Base-by-base conservation (phyloP, 345 rosid genomes). In the Eutrema heterophyllum region DNA sequence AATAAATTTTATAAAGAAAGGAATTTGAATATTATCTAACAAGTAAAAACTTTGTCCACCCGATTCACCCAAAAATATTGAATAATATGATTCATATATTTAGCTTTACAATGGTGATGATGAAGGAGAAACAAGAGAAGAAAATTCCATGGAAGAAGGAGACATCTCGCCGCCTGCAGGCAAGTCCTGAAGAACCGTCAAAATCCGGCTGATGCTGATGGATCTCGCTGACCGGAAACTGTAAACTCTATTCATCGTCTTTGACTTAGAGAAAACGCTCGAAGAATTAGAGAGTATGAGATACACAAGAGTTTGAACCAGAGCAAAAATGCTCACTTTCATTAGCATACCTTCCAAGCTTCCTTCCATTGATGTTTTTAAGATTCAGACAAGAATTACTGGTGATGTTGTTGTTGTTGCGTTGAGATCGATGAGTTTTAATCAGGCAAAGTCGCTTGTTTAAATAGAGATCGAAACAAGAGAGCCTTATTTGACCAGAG, bases 301-400 rank as follows among this genome's bases (percentile, higher is more conserved):
- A 70, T 86, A 90, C 11, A 89, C 87, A 72, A 90, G 71, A 3
- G 78, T 86, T 78, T 87, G 96, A 6, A 87, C 85, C 45, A 85
- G 13, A 32, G 71, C 75, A 55, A 90, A 87, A 41, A 64, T 6
- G 32, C 54, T 74, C 68, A 81, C 78, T 82, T 88, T 88, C 69
- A 84, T 39, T 36, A 87, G 15, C 78, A 74, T 70, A 9, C 78
- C 87, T 21, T 68, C 82, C 60, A 79, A 60, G 65, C 81, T 69
- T 50, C 79, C 77, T 49, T 84, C 86, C 73, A 72, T 80, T 75
- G 35, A 77, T 71, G 55, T 61, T 21, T 1, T 41, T 15, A 35
- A 63, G 60, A 70, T 55, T 70, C 14, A 53, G 21, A 63, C 58
- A 38, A 70, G 13, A 64, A 38, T 1, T 51, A n/a, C 13, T 36